Evolutionary conservation across 495 filamentous ascomycete genomes (phyloP), one percentile per base, ranked within the genome.

Genomic region (Hyaloscypha variabilis): DNA sequence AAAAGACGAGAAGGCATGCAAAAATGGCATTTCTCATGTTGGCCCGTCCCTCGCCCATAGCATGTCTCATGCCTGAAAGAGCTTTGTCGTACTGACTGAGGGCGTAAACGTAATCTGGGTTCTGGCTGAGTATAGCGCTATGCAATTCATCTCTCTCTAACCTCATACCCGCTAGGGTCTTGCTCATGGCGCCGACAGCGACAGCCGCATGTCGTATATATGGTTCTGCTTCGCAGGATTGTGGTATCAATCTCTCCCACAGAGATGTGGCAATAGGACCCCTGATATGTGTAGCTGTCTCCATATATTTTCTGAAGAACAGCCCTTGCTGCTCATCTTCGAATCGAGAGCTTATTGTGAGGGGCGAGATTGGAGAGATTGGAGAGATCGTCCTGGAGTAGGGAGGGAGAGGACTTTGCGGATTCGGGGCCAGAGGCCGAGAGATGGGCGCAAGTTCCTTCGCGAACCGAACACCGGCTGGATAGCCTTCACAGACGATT

Each of bases 1-100:
- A 61, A 65, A 64, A 68, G 0, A 68, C 62, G 6, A 68, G 36
- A 13, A 68, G 1, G 29, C 66, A 68, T 31, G 62, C 62, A 8
- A 68, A 24, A 3, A 68, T 21, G 28, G 65, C 60, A 52, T 63
- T 67, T 28, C 60, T 36, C 8, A 62, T 23, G 55, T 67, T 53
- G 10, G 52, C 36, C 26, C 59, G 19, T 24, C 60, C 60, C 36
- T 67, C 52, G 1, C 26, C 42, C 28, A 67, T 67, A 25, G 65
- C 65, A 10, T 58, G 39, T 51, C 54, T 58, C 59, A 67, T 67
- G 3, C 65, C 59, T 26, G 26, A 6, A 21, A 68, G 57, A 5
- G 66, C 39, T 62, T 65, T 68, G 30, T 28, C 62, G 24, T 60
- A 68, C 21, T 68, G 39, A 21, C 13, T 55, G 2, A 64, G 58